phyloP scores from a whole-genome alignment of 306 rosid genomes.

The Arachis stenosperma region DNA sequence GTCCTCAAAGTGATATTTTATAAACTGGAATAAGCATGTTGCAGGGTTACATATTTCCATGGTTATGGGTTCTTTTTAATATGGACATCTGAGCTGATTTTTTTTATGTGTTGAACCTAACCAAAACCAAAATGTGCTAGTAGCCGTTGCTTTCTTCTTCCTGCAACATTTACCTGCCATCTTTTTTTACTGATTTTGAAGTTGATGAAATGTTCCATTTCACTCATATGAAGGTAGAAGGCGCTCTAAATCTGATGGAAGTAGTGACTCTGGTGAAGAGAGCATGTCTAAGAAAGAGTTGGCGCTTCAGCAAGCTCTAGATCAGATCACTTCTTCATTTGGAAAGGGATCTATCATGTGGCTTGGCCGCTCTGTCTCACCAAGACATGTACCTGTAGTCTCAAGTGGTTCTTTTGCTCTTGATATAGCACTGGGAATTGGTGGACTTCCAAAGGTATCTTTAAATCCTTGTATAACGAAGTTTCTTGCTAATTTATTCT shows the following conservation, averaged over 20 bases:
- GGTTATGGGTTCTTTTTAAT: not conserved
- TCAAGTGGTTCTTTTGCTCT: constrained; percentile 87
- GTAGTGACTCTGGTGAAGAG: constrained; percentile 72
- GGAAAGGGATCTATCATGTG: constrained; percentile 97
- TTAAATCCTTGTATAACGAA: constrained; percentile 30
- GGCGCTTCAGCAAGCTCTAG: constrained; percentile 85
- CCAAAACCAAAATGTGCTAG: not conserved
- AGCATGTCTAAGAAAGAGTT: constrained; percentile 75
- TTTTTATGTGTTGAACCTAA: constrained; percentile 19
- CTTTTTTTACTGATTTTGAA: constrained; percentile 10
- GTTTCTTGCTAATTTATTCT: constrained; percentile 26
- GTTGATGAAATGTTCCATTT: constrained; percentile 11
- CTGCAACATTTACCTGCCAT: not conserved
- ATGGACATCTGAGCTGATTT: not conserved
- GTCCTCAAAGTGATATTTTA: constrained; percentile 1
- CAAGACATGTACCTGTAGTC: constrained; percentile 68
- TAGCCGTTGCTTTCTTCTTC: not conserved
- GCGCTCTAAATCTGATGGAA: constrained; percentile 71
- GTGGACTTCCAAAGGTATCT: constrained; percentile 92
- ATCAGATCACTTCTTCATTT: constrained; percentile 82
- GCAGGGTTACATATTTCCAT: not conserved
- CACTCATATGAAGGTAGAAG: constrained; percentile 58
- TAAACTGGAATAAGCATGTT: constrained; percentile 5
- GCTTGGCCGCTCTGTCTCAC: constrained; percentile 71
- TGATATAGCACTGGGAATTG: constrained; percentile 79